These are phyloP conservation scores for Colletotrichum karsti DNA, from an alignment of 2,329 filamentous ascomycete species.

Conservation along the genomic window DNA sequence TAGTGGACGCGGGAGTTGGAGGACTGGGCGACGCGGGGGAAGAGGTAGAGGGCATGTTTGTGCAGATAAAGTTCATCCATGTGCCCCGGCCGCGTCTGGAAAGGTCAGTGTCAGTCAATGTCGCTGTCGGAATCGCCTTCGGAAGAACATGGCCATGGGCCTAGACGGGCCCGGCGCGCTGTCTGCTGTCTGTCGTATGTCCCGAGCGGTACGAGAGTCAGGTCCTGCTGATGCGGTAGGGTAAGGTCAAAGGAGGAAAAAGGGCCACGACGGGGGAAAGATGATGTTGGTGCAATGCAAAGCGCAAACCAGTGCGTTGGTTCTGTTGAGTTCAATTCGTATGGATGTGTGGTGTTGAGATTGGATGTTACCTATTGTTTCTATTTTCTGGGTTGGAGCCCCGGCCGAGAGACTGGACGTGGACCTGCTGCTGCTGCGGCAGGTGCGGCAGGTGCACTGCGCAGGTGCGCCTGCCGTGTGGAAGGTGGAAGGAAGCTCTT, in stretches of 20 bases:
- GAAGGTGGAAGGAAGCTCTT: too few species aligned
- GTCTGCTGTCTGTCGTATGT: not conserved
- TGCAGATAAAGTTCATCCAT: conserved; percentile 24
- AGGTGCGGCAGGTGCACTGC: not conserved
- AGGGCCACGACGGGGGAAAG: too few species aligned
- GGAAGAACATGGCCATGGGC: not conserved
- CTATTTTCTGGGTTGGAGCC: too few species aligned
- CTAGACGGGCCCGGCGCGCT: not conserved
- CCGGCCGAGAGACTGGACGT: not conserved
- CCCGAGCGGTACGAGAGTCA: not conserved
- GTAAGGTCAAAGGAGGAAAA: too few species aligned
- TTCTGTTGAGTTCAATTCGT: too few species aligned
- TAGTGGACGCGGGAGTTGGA: not conserved
- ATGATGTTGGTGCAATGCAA: too few species aligned
- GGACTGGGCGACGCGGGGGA: conserved; percentile 7
- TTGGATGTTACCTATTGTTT: too few species aligned
- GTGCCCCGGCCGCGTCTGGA: conserved; percentile 27
- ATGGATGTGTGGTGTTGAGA: too few species aligned
- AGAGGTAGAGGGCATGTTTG: conserved; percentile 7
- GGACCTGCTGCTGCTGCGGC: too few species aligned
- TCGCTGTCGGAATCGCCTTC: conserved; percentile 1
- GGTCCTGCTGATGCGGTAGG: too few species aligned
- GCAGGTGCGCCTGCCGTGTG: not conserved
- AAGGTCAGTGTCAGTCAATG: conserved; percentile 26
- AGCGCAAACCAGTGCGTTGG: too few species aligned